These are phyloP conservation scores for Torrubiellomyces zombiae DNA, from an alignment of 2,329 filamentous ascomycete species.

Conservation along the genomic window DNA sequence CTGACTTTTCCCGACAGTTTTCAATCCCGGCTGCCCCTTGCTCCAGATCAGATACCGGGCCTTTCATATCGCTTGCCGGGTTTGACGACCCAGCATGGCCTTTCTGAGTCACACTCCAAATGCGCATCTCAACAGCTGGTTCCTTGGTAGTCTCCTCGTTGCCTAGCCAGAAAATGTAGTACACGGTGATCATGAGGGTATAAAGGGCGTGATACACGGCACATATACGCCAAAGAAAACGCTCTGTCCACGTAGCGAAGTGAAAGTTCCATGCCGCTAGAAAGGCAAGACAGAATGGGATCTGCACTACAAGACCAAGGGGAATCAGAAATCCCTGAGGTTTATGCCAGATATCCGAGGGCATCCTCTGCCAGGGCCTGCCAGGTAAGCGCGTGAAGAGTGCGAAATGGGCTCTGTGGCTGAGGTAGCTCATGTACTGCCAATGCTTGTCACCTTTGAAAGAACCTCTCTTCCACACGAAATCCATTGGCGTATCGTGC, in stretches of 20 bases:
- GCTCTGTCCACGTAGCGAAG: constrained; percentile 9
- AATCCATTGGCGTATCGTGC: constrained; percentile 16
- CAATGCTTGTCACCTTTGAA: constrained; percentile 9
- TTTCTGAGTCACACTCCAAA: too few relatives aligned
- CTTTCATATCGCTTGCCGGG: too few relatives aligned
- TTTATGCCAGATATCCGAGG: constrained; percentile 8
- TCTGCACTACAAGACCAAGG: constrained; percentile 4
- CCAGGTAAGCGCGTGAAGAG: constrained; percentile 6
- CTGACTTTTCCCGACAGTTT: too few relatives aligned
- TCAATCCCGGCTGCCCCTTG: too few relatives aligned
- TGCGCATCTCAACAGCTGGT: too few relatives aligned
- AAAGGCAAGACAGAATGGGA: constrained; percentile 6
- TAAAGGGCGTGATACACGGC: constrained; percentile 5
- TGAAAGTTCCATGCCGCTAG: constrained; percentile 12
- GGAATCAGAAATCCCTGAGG: constrained; percentile 3
- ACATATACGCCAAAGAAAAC: constrained; percentile 8
- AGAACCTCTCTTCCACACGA: constrained; percentile 7
- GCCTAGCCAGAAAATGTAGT: too few relatives aligned
- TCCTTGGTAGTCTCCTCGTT: too few relatives aligned
- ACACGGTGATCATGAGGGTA: neutral
- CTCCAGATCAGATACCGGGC: too few relatives aligned
- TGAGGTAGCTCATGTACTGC: constrained; percentile 8
- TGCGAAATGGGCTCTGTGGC: constrained; percentile 6
- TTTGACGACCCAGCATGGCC: too few relatives aligned
- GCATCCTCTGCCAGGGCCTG: constrained; percentile 9